Evolutionary conservation across 352 stramenopile genomes (phyloP).

Genomic region (Phytophthora aleatoria): DNA sequence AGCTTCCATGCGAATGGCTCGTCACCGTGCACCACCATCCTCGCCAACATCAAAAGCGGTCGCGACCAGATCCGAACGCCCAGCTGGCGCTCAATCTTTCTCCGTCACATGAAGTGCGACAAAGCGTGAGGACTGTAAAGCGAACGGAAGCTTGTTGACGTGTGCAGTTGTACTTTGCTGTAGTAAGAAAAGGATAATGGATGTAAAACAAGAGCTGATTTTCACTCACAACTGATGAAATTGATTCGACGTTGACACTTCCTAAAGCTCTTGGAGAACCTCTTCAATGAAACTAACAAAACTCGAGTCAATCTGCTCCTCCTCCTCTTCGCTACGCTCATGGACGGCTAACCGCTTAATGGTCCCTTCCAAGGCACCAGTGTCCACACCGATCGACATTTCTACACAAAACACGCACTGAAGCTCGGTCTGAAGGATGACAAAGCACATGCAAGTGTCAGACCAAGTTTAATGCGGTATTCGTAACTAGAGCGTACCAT

Average conservation of each 20-base stretch:
- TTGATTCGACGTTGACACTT: constrained; percentile 24
- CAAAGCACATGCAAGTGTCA: constrained; percentile 6
- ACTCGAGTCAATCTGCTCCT: constrained; percentile 83
- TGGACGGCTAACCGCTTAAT: constrained; percentile 79
- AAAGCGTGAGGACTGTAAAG: constrained; percentile 11
- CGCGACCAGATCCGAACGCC: constrained; percentile 66
- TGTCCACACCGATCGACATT: constrained; percentile 68
- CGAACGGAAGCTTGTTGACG: constrained; percentile 5
- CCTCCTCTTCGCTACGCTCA: constrained; percentile 55
- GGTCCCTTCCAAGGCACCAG: constrained; percentile 57
- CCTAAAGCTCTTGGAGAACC: constrained; percentile 71
- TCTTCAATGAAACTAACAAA: constrained; percentile 88
- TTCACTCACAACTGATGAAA: constrained; percentile 27
- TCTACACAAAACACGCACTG: constrained; percentile 86
- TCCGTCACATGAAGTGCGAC: constrained; percentile 67
- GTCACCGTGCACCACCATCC: constrained; percentile 65
- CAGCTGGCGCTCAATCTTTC: constrained; percentile 76
- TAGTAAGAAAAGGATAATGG: constrained; percentile 24
- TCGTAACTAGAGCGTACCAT: constrained; percentile 51
- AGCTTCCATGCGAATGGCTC: constrained; percentile 68
- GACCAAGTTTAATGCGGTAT: neutral
- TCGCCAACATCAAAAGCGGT: constrained; percentile 62
- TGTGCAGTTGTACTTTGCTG: constrained; percentile 24
- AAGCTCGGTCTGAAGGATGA: constrained; percentile 58
- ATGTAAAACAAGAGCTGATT: constrained; percentile 33